Base-by-base conservation (phyloP, 768 basidiomycete species). In the Exsudoporus frostii region DNA sequence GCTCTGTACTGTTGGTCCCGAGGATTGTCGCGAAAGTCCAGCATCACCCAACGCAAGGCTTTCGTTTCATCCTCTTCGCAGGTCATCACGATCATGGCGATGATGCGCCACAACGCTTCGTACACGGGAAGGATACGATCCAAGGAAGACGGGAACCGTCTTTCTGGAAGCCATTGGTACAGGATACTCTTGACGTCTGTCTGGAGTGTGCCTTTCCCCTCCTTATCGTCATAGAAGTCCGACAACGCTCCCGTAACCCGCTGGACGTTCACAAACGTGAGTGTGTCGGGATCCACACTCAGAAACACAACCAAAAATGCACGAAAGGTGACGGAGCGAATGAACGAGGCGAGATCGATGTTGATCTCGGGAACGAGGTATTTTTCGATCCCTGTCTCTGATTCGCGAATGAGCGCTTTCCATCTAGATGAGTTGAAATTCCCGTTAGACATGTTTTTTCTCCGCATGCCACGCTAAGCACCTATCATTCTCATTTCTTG, bases 31-130 rank as follows among this genome's bases (percentile, higher is more conserved):
- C 73, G 64, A 40, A 82, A 72, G 7, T 68, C 65, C 4, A 62
- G 47, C 50, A 85, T 76, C 0, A 67, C 63, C 9, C 65, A 43
- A 10, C 59, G 59, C 32, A 55, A 44, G 10, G 59, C 54, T 6
- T n/a, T 45, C 0, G 53, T 51, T 9, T 58, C 54, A 14, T 72
- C 58, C 5, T 70, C 53, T n/a, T 70, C 65, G 40, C 69, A 60
- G 14, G 13, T 46, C 22, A 73, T 65, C 45, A 76, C 66, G 1
- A 78, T 75, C 0, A 79, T 61, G 1, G 83, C 83, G 47, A 82
- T 70, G 20, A 85, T 75, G 13, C 82, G 76, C 85, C 85, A 85
- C 41, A 85, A 65, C 0, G 79, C 80, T 61, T 86, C 85, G 73
- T 81, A 86, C 1, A 79, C 68, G 0, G 84, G 84, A 40, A 85